Percentiles rank a stretch among this genome's conserved stretches.
phyloP scores from a whole-genome alignment of 345 rosid species.

The Salix brachista region DNA sequence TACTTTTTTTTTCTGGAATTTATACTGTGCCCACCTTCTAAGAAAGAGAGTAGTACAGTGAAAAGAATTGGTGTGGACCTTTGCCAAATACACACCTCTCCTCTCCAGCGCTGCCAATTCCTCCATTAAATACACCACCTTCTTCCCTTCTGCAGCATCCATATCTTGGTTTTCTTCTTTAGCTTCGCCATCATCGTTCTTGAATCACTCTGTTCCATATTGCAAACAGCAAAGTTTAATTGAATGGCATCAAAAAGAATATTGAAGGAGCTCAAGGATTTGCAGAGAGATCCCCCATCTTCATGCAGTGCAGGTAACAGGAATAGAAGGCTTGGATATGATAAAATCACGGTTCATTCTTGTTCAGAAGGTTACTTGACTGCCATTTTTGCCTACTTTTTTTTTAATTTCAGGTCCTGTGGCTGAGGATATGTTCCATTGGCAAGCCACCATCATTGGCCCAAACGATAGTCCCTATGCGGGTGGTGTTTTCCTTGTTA shows the following conservation, averaged over 20 bases:
- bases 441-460: slow-evolving; percentile 75
- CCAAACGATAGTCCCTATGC: slow-evolving; percentile 65
- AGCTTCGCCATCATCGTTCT: background rate
- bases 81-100: slow-evolving; percentile 11
- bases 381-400: too few relatives aligned
- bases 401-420: slow-evolving; percentile 39
- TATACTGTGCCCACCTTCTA: slow-evolving; percentile 41
- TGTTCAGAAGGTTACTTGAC: background rate
- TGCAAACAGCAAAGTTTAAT: background rate
- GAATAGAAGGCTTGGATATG: background rate
- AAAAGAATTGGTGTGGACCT: slow-evolving; percentile 24
- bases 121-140: slow-evolving; percentile 28
- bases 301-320: slow-evolving; percentile 67
- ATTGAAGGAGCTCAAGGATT: slow-evolving; percentile 58
- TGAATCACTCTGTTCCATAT: background rate
- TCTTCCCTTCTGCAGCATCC: slow-evolving; percentile 7
- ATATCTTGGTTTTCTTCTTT: slow-evolving; percentile 3
- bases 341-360: background rate
- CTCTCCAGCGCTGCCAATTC: slow-evolving; percentile 9
- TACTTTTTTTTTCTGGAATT: slow-evolving; percentile 31
- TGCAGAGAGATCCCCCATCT: slow-evolving; percentile 69
- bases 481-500: slow-evolving; percentile 65
- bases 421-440: slow-evolving; percentile 63
- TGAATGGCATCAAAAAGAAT: slow-evolving; percentile 59
- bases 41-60: background rate